These are phyloP conservation scores for Nitzschia sp. DNA, from an alignment of 108 stramenopile species.

Conservation along the genomic window DNA sequence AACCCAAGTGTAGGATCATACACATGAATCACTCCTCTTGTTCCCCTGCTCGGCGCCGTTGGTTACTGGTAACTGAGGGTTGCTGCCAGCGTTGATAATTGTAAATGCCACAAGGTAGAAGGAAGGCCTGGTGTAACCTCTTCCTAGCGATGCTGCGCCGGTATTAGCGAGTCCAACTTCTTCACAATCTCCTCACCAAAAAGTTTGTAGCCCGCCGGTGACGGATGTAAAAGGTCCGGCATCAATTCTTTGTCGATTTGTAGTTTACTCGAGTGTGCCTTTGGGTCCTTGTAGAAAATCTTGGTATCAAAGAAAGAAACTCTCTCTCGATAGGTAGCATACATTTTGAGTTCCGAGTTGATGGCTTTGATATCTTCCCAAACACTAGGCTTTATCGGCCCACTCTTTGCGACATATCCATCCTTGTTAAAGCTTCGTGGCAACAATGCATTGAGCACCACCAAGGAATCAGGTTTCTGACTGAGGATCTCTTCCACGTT, in stretches of 20 bases:
- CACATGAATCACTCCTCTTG: no score
- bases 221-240: conserved; percentile 34
- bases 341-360: conserved; percentile 33
- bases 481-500: conserved; percentile 61
- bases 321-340: conserved; percentile 12
- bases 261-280: not conserved
- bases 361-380: conserved; percentile 38
- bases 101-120: no score
- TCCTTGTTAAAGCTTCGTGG: conserved; percentile 37
- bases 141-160: no score
- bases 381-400: conserved; percentile 17
- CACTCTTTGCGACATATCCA: conserved; percentile 14
- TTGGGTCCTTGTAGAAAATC: conserved; percentile 9
- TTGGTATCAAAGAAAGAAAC: conserved; percentile 33
- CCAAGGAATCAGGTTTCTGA: conserved; percentile 32
- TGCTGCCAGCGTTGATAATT: no score
- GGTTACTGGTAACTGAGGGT: no score
- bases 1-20: no score
- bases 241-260: conserved; percentile 23
- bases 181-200: conserved; percentile 17
- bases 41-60: no score
- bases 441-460: conserved; percentile 67
- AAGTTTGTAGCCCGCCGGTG: conserved; percentile 23
- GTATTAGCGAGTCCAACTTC: conserved; percentile 1
- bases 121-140: no score